Evolutionary conservation across 1,284 basidiomycete genomes (phyloP).

Genomic region (Hemileia vastatrix): DNA sequence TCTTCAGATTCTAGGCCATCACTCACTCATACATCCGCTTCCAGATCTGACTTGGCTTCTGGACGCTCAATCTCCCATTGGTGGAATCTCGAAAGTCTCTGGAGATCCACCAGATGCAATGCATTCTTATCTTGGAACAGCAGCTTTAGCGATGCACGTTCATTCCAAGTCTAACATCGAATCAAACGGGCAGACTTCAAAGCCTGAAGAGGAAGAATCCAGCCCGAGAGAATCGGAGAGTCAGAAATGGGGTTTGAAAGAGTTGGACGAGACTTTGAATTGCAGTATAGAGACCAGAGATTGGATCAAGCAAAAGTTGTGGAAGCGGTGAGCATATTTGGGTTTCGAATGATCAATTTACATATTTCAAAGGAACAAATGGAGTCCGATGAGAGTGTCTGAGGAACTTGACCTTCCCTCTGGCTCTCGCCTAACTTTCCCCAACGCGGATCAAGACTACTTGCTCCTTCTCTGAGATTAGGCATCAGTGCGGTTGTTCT

Average conservation of each 20-base stretch:
- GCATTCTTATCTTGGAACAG: slow-evolving; percentile 38
- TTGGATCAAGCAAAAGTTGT: too few relatives aligned
- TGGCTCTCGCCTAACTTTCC: too few relatives aligned
- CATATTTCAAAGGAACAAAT: too few relatives aligned
- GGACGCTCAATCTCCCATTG: slow-evolving; percentile 32
- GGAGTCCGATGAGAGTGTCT: too few relatives aligned
- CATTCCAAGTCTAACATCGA: slow-evolving; percentile 1
- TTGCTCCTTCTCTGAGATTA: too few relatives aligned
- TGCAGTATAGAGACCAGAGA: too few relatives aligned
- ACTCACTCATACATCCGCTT: slow-evolving; percentile 27
- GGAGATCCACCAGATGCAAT: slow-evolving; percentile 36
- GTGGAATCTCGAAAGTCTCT: slow-evolving; percentile 37
- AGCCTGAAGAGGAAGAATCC: not conserved
- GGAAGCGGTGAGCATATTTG: too few relatives aligned
- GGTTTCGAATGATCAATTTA: too few relatives aligned
- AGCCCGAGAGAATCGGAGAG: not conserved
- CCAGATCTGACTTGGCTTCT: slow-evolving; percentile 33
- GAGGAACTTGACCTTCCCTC: too few relatives aligned
- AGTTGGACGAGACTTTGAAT: too few relatives aligned
- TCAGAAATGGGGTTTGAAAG: not conserved
- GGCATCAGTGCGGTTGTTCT: too few relatives aligned
- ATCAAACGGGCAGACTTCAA: not conserved
- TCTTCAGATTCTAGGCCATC: slow-evolving; percentile 26
- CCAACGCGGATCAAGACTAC: too few relatives aligned
- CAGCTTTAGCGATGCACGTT: slow-evolving; percentile 33